phyloP scores from a whole-genome alignment of 805 yeast genomes.

The Yarrowia sp. region DNA sequence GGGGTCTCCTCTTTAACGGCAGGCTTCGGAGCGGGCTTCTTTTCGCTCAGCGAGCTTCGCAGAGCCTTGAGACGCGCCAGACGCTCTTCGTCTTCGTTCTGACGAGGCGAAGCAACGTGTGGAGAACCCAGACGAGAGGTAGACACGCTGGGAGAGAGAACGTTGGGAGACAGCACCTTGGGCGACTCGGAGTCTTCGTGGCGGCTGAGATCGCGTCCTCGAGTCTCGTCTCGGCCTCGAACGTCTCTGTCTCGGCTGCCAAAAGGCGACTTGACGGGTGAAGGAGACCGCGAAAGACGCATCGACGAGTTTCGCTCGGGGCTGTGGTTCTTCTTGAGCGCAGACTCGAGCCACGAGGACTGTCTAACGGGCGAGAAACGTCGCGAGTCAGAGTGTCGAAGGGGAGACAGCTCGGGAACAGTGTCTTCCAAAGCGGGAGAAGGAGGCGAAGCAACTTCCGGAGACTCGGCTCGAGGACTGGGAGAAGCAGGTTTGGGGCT shows the following conservation, averaged over 20 bases:
- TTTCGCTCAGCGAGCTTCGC: conserved; percentile 8
- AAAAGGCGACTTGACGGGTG: conserved; percentile 27
- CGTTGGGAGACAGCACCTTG: not conserved
- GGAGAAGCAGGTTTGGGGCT: conserved; percentile 8
- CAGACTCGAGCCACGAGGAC: conserved; percentile 37
- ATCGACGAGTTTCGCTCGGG: conserved; percentile 12
- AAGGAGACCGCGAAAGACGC: conserved; percentile 26
- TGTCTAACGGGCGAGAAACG: conserved; percentile 34
- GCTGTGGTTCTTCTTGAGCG: conserved; percentile 31
- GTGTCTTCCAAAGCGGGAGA: not conserved
- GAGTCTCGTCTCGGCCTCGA: not conserved
- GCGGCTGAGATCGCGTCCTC: not conserved
- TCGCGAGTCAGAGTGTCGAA: conserved; percentile 28
- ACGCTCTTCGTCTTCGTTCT: not conserved
- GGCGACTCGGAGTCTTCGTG: not conserved
- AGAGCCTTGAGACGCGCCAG: conserved; percentile 17
- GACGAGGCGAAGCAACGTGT: not conserved
- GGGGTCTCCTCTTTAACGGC: not conserved
- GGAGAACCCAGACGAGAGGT: not conserved
- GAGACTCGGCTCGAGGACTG: not conserved
- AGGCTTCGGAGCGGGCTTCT: conserved; percentile 27
- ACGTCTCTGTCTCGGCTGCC: not conserved
- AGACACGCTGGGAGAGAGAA: not conserved
- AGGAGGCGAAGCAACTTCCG: not conserved
- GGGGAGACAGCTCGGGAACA: conserved; percentile 10